Evolutionary conservation across 805 yeast genomes (phyloP).

Genomic region (Yarrowia sp.): DNA sequence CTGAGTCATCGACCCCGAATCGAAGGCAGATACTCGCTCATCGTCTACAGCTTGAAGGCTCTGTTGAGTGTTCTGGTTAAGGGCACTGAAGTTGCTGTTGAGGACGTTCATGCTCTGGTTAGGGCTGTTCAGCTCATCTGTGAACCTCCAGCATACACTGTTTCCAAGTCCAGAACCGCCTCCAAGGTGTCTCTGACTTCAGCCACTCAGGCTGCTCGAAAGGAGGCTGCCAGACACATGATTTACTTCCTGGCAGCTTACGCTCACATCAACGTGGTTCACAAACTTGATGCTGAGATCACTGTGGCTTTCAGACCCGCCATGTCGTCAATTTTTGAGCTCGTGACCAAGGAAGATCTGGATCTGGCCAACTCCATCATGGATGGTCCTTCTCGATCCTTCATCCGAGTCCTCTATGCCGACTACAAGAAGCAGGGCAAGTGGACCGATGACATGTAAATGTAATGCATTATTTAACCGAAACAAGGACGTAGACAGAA

Average conservation of each 20-base stretch:
- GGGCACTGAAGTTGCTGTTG: constrained; percentile 43
- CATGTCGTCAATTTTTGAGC: constrained; percentile 69
- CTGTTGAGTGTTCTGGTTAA: constrained; percentile 51
- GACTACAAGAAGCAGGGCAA: constrained; percentile 80
- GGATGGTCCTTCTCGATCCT: constrained; percentile 72
- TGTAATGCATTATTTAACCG: constrained; percentile 20
- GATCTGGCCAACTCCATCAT: constrained; percentile 65
- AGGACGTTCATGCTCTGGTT: constrained; percentile 58
- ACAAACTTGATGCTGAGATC: constrained; percentile 56
- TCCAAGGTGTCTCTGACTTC: constrained; percentile 59
- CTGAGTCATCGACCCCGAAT: constrained; percentile 74
- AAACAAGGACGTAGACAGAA: no score
- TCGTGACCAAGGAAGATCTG: constrained; percentile 71
- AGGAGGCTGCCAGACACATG: constrained; percentile 66
- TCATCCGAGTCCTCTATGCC: constrained; percentile 69
- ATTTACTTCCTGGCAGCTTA: constrained; percentile 67
- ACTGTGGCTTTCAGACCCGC: constrained; percentile 62
- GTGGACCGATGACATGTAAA: constrained; percentile 58
- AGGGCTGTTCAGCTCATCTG: constrained; percentile 73
- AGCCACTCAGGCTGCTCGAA: constrained; percentile 59
- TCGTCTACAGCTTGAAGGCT: constrained; percentile 58
- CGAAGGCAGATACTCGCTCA: constrained; percentile 73
- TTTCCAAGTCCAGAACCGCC: constrained; percentile 47
- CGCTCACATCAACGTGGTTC: constrained; percentile 59
- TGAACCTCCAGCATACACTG: constrained; percentile 63